Evolutionary conservation across 768 basidiomycete species (phyloP), one percentile per base, ranked within the genome.

Genomic region (Boletus rubescentipes): DNA sequence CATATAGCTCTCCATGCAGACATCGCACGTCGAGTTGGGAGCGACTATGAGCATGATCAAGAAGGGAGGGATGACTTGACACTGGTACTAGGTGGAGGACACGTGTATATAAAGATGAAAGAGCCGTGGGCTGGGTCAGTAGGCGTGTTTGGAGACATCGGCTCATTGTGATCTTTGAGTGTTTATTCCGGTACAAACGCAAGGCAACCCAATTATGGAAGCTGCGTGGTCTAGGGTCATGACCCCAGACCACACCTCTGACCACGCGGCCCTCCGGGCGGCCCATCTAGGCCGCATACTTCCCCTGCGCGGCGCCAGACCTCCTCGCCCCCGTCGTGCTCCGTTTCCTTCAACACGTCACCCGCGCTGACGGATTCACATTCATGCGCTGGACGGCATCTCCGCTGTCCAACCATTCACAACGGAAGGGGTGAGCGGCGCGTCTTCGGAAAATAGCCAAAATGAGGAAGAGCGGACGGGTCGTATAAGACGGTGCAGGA

Each of bases 371-470:
- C 73, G 93, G 94, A 11, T 88, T 89, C 26, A 90, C 89, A 1
- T 93, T 91, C 68, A 84, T 82, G 6, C 90, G 93, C 61, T 89
- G 87, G 81, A 91, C 89, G 12, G 95, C 93, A 1, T 92, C 93
- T 0, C 93, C 94, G 0, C 85, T 85, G 8, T 86, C 87, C 4
- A 69, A 82, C n/a, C n/a, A n/a, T n/a, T n/a, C n/a, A 82, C 87
- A 3, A 80, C 82, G 4, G 73, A 78, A 55, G 77, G 77, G 57
- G 73, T 78, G 23, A 75, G 75, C 53, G 83, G 79, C 38, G 69
- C 74, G 30, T 75, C 75, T 1, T 67, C 85, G 43, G 67, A 61
- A 38, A 70, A 74, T 35, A 73, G 70, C 51, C 67, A 75, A 46
- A 85, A 85, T 59, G 89, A 89, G 55, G 89, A 90, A 64, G 83